These are phyloP conservation scores for Lignosus rhinocerotis DNA, from an alignment of 1,284 basidiomycete genomes.

Conservation along the genomic window DNA sequence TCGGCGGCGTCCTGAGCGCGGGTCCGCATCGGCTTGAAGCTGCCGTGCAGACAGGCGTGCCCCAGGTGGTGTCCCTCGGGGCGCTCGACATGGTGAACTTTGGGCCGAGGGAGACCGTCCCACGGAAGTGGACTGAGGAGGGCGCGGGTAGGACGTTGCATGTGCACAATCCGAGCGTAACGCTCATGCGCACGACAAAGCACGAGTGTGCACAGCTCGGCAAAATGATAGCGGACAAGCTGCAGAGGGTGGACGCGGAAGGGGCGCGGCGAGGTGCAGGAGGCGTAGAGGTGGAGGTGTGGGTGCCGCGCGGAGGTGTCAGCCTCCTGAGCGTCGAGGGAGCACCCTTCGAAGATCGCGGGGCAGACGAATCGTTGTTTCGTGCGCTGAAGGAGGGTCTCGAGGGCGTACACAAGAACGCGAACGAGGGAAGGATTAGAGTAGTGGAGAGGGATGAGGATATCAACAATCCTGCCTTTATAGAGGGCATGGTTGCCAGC, in stretches of 20 bases:
- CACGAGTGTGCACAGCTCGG: conserved; percentile 24
- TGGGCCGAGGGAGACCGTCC: conserved; percentile 24
- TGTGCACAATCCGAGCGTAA: conserved; percentile 25
- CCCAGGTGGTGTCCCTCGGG: conserved; percentile 28
- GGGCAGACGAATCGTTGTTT: conserved; percentile 22
- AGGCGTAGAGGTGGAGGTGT: conserved; percentile 19
- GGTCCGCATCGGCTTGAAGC: conserved; percentile 25
- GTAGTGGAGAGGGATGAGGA: conserved; percentile 20
- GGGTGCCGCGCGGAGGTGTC: conserved; percentile 23
- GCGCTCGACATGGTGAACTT: conserved; percentile 29
- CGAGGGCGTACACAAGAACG: neutral
- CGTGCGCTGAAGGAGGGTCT: conserved; percentile 13
- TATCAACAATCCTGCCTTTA: conserved; percentile 24
- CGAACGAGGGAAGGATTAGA: neutral
- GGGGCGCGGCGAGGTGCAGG: neutral
- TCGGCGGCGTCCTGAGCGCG: conserved; percentile 27
- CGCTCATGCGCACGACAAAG: conserved; percentile 24
- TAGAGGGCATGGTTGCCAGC: conserved; percentile 19
- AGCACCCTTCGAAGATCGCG: conserved; percentile 19
- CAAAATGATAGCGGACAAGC: conserved; percentile 18
- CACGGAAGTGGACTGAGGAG: conserved; percentile 12
- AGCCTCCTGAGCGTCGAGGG: conserved; percentile 20
- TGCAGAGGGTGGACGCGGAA: neutral
- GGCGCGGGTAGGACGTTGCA: conserved; percentile 5
- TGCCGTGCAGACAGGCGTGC: conserved; percentile 19